Evolutionary conservation across 306 rosid genomes (phyloP).

Genomic region (Potentilla sterilis): DNA sequence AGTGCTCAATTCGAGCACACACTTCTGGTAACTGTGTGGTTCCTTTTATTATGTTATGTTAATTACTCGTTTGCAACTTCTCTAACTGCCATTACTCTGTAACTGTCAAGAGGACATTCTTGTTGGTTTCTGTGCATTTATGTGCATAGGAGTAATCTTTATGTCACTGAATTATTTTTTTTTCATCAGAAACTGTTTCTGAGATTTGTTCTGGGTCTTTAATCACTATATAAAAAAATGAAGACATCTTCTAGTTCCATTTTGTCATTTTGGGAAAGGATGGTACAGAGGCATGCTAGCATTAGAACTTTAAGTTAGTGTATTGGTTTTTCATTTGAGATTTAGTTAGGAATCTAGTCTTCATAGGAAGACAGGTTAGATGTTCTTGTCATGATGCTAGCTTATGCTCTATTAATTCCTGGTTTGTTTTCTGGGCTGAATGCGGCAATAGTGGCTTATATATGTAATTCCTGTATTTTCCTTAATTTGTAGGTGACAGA

Average conservation of each 20-base stretch:
- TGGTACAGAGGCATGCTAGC: not conserved
- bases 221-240: not conserved
- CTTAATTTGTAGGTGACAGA: slow-evolving; percentile 66
- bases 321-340: too few relatives aligned
- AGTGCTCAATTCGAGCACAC: slow-evolving; percentile 99
- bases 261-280: too few relatives aligned
- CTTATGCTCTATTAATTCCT: not conserved
- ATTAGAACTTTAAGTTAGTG: not conserved
- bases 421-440: not conserved
- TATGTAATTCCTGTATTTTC: too few relatives aligned
- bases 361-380: too few relatives aligned
- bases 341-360: too few relatives aligned
- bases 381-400: too few relatives aligned
- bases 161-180: too few relatives aligned
- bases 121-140: too few relatives aligned
- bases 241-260: not conserved
- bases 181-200: too few relatives aligned
- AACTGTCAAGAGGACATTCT: not conserved
- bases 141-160: not conserved
- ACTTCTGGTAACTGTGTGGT: slow-evolving; percentile 59
- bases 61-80: not conserved
- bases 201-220: not conserved
- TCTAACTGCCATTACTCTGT: not conserved
- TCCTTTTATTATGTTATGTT: not conserved
- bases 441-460: too few relatives aligned